Conservation (phyloP, 768 basidiomycete species). For the Boletus rubroflammeus region DNA sequence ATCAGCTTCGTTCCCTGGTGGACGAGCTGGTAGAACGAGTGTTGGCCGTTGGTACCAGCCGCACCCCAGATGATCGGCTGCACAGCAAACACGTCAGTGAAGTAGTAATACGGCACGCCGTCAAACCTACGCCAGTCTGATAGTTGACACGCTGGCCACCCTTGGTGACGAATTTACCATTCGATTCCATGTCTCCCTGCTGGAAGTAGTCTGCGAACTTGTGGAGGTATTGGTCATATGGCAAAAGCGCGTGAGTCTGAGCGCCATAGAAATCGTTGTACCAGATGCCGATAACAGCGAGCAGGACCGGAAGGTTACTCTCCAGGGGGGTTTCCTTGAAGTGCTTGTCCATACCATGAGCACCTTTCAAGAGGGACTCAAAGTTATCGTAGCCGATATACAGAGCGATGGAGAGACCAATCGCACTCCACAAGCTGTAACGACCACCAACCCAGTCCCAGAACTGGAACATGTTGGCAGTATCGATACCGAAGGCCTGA, state of each 20-base stretch:
- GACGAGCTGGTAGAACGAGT: slow-evolving; percentile 98
- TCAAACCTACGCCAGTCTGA: slow-evolving; percentile 83
- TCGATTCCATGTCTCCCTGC: slow-evolving; percentile 99
- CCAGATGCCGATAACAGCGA: slow-evolving; percentile 92
- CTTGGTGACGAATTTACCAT: slow-evolving; percentile 97
- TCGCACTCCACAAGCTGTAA: slow-evolving; percentile 98
- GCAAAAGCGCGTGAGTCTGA: slow-evolving; percentile 92
- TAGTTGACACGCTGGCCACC: slow-evolving; percentile 89
- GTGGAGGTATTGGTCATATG: slow-evolving; percentile 98
- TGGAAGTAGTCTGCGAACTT: slow-evolving; percentile 99
- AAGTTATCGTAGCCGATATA: slow-evolving; percentile 95
- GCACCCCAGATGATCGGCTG: slow-evolving; percentile 99
- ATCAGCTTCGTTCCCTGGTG: slow-evolving; percentile 93
- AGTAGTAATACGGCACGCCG: neutral
- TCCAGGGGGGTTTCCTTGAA: slow-evolving; percentile 87
- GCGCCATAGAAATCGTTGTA: slow-evolving; percentile 99
- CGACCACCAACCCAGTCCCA: slow-evolving; percentile 99
- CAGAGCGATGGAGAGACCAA: slow-evolving; percentile 91
- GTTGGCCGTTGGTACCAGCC: slow-evolving; percentile 96
- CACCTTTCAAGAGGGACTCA: slow-evolving; percentile 82
- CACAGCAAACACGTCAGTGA: neutral
- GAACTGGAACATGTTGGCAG: slow-evolving; percentile 98
- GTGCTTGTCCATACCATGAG: slow-evolving; percentile 97
- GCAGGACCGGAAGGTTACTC: slow-evolving; percentile 85
- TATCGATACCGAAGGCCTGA: slow-evolving; percentile 86